Base-by-base conservation (phyloP, 371 early-diverging fungal species). In the Thermomucor indicae-seudaticae region DNA sequence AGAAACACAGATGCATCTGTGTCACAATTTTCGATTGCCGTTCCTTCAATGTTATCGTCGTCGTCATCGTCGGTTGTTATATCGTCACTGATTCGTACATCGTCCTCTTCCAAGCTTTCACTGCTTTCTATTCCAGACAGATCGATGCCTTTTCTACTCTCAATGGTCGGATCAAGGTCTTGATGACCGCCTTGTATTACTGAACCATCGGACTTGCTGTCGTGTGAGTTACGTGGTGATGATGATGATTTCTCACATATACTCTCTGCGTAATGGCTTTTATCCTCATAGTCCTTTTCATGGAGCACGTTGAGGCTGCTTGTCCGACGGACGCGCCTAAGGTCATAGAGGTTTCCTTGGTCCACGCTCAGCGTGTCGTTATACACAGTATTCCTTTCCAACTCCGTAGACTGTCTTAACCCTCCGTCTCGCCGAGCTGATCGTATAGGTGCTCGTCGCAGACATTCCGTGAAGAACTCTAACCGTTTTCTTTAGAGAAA, bases 291-390 rank as follows among this genome's bases (percentile, higher is more conserved):
- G 28, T 59, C 56, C 20, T 49, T 48, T 25, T 68, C 71, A 40
- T 67, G 53, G 14, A 75, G 30, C 0, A 75, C 75, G 31, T 75
- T 66, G 6, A 75, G 35, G 51, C 75, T 75, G 30, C 75, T 75
- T 6, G 75, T 75, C 35, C 72, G 58, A 23, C 65, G 48, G 22
- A 51, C 58, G 1, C 53, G 52, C 10, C 53, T 52, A 6, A 56
- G 22, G 6, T 56, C 31, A 25, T 61, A 61, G 16, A 56, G 45
- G 22, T 43, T 32, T 17, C 30, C 43, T 27, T 49, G 28, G 24
- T 39, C 47, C 38, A 47, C 47, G 29, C 32, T 45, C 5, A 19
- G 19, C 11, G 37, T 37, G 5, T 37, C 37, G 37, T 37, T 19
- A 5, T n/a, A n/a, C n/a, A n/a, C n/a, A n/a, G n/a, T n/a, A n/a